Conservation (phyloP, 495 filamentous ascomycete genomes). For the Hypomontagnella monticulosa region DNA sequence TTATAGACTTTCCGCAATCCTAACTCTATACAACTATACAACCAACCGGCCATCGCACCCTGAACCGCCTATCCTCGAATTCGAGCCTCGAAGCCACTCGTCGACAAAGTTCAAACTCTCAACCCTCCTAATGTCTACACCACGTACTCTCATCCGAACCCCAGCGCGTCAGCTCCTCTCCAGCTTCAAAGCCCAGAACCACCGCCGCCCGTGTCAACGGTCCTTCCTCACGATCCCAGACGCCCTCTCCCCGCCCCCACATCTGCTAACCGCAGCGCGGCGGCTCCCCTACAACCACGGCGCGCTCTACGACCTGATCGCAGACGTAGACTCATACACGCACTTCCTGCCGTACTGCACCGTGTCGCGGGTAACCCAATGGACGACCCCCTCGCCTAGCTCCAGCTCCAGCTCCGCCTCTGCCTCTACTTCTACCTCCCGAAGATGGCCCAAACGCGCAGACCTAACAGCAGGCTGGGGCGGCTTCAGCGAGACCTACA, state of each 20-base stretch:
- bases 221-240: slow-evolving; percentile 54
- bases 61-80: background rate
- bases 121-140: slow-evolving; percentile 23
- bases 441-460: slow-evolving; percentile 73
- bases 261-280: slow-evolving; percentile 74
- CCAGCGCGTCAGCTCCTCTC: background rate
- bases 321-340: slow-evolving; percentile 83
- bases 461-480: slow-evolving; percentile 87
- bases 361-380: slow-evolving; percentile 72
- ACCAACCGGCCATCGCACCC: background rate
- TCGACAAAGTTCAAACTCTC: slow-evolving; percentile 18
- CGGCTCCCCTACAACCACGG: slow-evolving; percentile 79
- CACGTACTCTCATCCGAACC: slow-evolving; percentile 8
- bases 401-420: too few species aligned
- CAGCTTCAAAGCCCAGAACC: background rate
- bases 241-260: slow-evolving; percentile 33
- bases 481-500: slow-evolving; percentile 81
- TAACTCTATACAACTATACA: background rate
- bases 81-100: background rate
- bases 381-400: slow-evolving; percentile 54
- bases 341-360: slow-evolving; percentile 88
- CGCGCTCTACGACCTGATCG: slow-evolving; percentile 80
- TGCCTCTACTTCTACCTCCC: slow-evolving; percentile 21
- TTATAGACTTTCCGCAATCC: slow-evolving; percentile 5
- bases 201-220: slow-evolving; percentile 27